Percentiles rank a stretch among this genome's conserved stretches.
phyloP scores from a whole-genome alignment of 2,329 filamentous ascomycete species.

The Paecilomyces variotii region DNA sequence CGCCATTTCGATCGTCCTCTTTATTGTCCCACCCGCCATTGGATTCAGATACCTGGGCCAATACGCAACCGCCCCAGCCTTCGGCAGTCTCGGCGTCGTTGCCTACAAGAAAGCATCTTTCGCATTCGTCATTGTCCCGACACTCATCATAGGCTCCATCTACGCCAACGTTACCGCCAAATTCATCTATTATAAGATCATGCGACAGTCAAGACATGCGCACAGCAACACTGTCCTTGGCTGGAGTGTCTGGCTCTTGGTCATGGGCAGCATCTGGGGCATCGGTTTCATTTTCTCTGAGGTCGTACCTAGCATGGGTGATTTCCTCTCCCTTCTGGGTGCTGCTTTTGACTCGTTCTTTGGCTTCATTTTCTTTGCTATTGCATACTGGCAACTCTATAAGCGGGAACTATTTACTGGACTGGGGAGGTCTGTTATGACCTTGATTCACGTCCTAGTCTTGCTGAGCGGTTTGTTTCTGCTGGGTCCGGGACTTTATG shows the following conservation, averaged over 20 bases:
- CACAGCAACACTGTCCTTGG: constrained; percentile 42
- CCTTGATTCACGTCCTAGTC: constrained; percentile 39
- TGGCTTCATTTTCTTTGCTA: constrained; percentile 45
- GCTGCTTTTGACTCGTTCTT: constrained; percentile 45
- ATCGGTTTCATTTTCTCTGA: constrained; percentile 42
- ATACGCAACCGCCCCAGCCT: constrained; percentile 44
- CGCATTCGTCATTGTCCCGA: constrained; percentile 45
- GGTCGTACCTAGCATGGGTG: constrained; percentile 43
- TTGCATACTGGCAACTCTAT: constrained; percentile 43
- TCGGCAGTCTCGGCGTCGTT: constrained; percentile 38
- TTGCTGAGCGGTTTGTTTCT: constrained; percentile 42
- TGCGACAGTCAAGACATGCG: constrained; percentile 38
- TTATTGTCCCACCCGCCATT: constrained; percentile 43
- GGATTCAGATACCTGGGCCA: constrained; percentile 44
- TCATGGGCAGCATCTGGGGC: constrained; percentile 38
- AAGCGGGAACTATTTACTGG: constrained; percentile 31
- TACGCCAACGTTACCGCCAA: constrained; percentile 44
- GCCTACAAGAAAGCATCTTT: constrained; percentile 44
- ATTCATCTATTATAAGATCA: constrained; percentile 38
- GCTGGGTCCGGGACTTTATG: constrained; percentile 45
- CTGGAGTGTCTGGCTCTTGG: constrained; percentile 37
- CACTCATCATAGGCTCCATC: constrained; percentile 42
- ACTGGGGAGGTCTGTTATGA: constrained; percentile 31
- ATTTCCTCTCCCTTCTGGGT: constrained; percentile 42
- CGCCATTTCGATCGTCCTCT: constrained; percentile 39